Conservation (phyloP, 164 flowering plant genomes). For the Annona cherimola region DNA sequence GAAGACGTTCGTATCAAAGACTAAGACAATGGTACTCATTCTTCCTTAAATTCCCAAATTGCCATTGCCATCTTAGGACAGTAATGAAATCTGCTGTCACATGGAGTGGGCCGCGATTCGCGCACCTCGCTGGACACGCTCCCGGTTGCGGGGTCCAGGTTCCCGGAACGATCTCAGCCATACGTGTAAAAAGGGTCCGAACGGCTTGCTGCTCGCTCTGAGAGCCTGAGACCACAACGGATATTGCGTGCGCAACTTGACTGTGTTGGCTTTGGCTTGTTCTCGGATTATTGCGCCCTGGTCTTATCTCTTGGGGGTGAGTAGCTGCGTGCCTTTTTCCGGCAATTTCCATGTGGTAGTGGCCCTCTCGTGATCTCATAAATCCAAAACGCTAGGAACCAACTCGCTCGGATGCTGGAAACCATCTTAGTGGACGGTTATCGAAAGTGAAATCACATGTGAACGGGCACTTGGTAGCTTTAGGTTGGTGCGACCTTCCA, state of each 20-base stretch:
- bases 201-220: too few relatives aligned
- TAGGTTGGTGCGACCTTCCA: too few relatives aligned
- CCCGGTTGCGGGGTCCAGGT: too few relatives aligned
- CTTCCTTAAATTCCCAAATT: neutral
- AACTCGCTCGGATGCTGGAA: too few relatives aligned
- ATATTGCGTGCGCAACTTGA: slow-evolving; percentile 4
- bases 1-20: slow-evolving; percentile 48
- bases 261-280: neutral
- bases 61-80: neutral
- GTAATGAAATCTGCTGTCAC: neutral
- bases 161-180: too few relatives aligned
- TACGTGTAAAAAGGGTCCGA: too few relatives aligned
- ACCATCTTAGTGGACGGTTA: too few relatives aligned
- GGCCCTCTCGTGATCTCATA: neutral
- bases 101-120: neutral
- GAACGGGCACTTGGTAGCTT: too few relatives aligned
- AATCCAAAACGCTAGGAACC: too few relatives aligned
- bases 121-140: neutral
- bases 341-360: neutral
- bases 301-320: neutral
- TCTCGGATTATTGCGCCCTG: neutral
- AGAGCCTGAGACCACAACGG: neutral
- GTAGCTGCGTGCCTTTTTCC: neutral
- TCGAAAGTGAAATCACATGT: too few relatives aligned
- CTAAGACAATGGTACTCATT: slow-evolving; percentile 53